Evolutionary conservation across 2,329 filamentous ascomycete species (phyloP), one percentile per base, ranked within the genome.

Genomic region (Diplodia corticola): DNA sequence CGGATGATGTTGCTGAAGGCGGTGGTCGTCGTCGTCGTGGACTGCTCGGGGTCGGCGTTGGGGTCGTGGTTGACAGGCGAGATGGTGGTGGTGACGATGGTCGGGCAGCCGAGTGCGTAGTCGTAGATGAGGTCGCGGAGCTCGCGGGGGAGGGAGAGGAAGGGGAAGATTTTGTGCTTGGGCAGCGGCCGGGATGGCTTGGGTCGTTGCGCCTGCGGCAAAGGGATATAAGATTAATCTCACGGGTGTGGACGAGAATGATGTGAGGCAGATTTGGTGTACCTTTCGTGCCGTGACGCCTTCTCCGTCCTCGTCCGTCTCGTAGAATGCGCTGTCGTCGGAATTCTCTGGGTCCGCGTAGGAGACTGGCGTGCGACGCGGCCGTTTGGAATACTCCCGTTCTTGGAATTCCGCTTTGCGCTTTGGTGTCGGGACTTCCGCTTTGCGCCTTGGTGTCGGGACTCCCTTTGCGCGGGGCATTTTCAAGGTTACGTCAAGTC

Each of bases 71-170:
- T 10, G 33, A 13, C 30, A 10, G 33, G 5, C 7, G 4, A 9
- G 33, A 12, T 59, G 9, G 70, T 72, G 0, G 69, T 69, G 2
- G 70, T 67, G n/a, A 69, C 51, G n/a, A 76, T 68, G 46, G 71
- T 69, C 63, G 61, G 68, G 46, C 74, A 72, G 0, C 53, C 67
- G 35, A 77, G 73, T 48, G 70, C 69, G 50, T 73, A 70, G 1
- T 28, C 61, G 69, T 78, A 77, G 44, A 78, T 75, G 30, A 73
- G 69, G 67, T 76, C 76, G 6, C 75, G 69, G n/a, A 77, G 72
- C 51, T 78, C 76, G 5, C 73, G 74, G 0, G 75, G 75, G 0
- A 78, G 72, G 12, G 73, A 10, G 48, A 78, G 67, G 60, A 78
- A 78, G 0, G 73, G 75, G 54, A 78, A 77, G 65, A 73, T 69